Conservation (phyloP, 2,329 filamentous ascomycete genomes). For the Penicillium thymicola region DNA sequence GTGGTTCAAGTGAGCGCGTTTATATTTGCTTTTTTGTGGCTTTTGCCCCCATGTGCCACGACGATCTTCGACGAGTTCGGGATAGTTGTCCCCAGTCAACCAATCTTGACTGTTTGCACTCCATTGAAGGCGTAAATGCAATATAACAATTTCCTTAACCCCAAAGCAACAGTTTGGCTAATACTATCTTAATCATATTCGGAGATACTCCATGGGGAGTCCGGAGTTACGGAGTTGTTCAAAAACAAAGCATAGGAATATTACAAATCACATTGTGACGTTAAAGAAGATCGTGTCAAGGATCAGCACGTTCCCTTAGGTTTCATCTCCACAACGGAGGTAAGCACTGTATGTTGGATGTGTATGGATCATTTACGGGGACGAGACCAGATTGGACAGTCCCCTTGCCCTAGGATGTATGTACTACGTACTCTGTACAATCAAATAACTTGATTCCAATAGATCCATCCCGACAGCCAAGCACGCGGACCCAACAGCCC, state of each 20-base stretch:
- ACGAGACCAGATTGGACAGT: not conserved
- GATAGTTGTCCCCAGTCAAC: not conserved
- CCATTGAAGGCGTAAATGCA: not conserved
- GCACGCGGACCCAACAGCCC: not conserved
- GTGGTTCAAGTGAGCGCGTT: not conserved
- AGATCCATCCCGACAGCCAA: slow-evolving; percentile 1
- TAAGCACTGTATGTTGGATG: slow-evolving; percentile 5
- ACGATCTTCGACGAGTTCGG: slow-evolving; percentile 2
- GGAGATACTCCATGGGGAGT: not conserved
- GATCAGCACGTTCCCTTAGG: not conserved
- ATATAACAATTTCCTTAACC: not conserved
- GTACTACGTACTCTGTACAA: not conserved
- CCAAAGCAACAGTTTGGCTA: not conserved
- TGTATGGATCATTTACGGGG: not conserved
- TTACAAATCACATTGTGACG: not conserved
- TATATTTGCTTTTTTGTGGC: slow-evolving; percentile 1
- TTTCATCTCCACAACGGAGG: not conserved
- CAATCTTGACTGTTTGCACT: not conserved
- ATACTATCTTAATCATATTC: not conserved
- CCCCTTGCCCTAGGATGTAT: not conserved
- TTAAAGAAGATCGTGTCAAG: not conserved
- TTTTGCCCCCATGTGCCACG: slow-evolving; percentile 4
- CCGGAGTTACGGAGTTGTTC: not conserved
- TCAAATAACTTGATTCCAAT: not conserved
- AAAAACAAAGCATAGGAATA: not conserved